Percentiles rank a stretch among this genome's conserved stretches.
Conservation (phyloP, 306 rosid species). For the Vigna reflexopilosa region DNA sequence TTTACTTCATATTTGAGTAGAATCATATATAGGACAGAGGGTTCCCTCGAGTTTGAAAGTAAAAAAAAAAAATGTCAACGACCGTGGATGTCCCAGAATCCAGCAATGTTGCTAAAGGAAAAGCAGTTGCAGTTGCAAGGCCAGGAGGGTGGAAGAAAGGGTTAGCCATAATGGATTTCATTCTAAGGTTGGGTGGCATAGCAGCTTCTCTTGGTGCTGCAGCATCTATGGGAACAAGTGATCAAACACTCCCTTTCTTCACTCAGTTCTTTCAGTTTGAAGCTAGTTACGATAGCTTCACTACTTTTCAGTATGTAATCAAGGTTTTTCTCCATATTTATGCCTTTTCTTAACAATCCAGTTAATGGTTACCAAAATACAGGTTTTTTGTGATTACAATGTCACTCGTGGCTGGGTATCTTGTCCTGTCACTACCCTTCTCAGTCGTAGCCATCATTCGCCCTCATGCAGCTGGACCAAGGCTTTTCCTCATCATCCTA, state of each 20-base stretch:
- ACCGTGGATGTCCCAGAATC: conserved; percentile 62
- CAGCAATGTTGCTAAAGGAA: conserved; percentile 51
- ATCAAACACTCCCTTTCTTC: conserved; percentile 85
- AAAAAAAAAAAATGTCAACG: conserved; percentile 54
- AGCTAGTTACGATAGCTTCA: conserved; percentile 85
- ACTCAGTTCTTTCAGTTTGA: conserved; percentile 93
- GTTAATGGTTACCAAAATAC: conserved; percentile 41
- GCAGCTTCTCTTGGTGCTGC: conserved; percentile 71
- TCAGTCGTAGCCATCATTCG: conserved; percentile 79
- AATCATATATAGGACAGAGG: too few relatives aligned
- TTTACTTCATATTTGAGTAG: background rate
- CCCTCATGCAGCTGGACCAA: conserved; percentile 68
- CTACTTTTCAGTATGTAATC: conserved; percentile 74
- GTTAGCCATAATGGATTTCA: conserved; percentile 66
- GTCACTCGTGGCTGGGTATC: conserved; percentile 78
- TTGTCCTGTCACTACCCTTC: conserved; percentile 84
- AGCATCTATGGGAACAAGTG: conserved; percentile 77
- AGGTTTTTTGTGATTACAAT: conserved; percentile 86
- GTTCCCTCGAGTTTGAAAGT: background rate
- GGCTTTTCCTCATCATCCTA: conserved; percentile 69
- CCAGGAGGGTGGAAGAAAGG: conserved; percentile 72
- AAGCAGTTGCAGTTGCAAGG: conserved; percentile 39
- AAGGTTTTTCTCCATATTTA: background rate
- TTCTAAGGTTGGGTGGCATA: conserved; percentile 80
- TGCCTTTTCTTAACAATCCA: background rate